Conservation (phyloP, 345 rosid genomes). For the Lepidium africanum region DNA sequence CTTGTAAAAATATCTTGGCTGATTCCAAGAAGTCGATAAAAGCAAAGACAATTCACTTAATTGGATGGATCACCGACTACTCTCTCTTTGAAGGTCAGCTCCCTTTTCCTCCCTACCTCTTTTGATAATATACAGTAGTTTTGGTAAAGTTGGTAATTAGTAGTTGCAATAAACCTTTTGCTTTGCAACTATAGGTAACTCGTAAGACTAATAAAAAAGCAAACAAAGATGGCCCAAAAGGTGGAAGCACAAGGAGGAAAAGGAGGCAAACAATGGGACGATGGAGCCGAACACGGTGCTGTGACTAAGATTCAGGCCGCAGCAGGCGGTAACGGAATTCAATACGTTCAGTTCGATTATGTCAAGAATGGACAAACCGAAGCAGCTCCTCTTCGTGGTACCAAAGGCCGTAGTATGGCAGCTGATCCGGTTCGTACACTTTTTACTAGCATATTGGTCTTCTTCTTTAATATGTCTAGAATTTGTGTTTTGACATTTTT, state of each 20-base stretch:
- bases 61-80: not conserved
- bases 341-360: not conserved
- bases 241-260: constrained; percentile 13
- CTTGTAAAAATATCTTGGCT: not conserved
- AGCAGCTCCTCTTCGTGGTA: not conserved
- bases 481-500: not conserved
- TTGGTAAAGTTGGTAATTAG: not conserved
- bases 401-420: not conserved
- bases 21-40: not conserved
- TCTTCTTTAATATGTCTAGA: not conserved
- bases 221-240: constrained; percentile 3
- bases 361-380: not conserved
- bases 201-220: not conserved
- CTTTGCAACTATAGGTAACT: not conserved
- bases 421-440: constrained; percentile 6
- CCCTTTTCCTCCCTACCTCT: not conserved
- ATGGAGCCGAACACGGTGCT: not conserved
- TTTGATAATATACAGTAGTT: not conserved
- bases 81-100: not conserved
- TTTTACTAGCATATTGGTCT: not conserved
- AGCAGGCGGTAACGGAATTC: not conserved
- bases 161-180: not conserved
- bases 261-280: constrained; percentile 11
- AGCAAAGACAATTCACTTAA: not conserved
- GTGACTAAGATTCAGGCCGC: constrained; percentile 6